A percentile compares a stretch with the other conserved stretches of the same genome.
Conservation (phyloP, 73 alveolate species). For the Paramecium biaurelia region DNA sequence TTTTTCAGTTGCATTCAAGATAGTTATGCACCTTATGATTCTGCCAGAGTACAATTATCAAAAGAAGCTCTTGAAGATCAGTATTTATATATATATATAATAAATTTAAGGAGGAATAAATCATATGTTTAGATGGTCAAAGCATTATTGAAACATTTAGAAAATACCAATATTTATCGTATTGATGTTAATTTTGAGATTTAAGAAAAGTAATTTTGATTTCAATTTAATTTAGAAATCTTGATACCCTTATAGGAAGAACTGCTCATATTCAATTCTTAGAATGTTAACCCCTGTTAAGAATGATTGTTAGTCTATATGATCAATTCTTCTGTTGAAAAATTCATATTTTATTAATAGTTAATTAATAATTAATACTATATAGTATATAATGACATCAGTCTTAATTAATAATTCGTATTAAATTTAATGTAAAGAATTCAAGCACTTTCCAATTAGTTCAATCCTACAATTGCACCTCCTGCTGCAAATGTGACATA, state of each 20-base stretch:
- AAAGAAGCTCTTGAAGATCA: constrained; percentile 81
- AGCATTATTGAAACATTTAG: constrained; percentile 77
- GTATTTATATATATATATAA: neutral
- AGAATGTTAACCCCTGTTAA: constrained; percentile 92
- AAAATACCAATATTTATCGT: constrained; percentile 80
- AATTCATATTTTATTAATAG: neutral
- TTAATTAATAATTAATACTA: neutral
- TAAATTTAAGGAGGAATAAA: constrained; percentile 78
- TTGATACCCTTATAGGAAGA: constrained; percentile 98
- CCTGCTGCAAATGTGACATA: neutral
- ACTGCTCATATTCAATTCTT: constrained; percentile 97
- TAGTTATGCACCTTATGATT: constrained; percentile 97
- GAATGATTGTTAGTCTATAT: constrained; percentile 84
- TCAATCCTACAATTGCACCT: neutral
- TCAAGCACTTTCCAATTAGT: neutral
- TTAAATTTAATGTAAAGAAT: neutral
- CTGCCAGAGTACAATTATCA: constrained; percentile 91
- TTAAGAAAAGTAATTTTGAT: constrained; percentile 74
- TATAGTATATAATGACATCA: neutral
- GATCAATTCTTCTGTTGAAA: constrained; percentile 84
- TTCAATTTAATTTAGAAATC: constrained; percentile 51
- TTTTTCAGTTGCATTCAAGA: constrained; percentile 92
- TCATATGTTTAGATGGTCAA: constrained; percentile 91
- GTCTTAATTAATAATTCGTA: neutral
- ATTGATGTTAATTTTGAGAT: constrained; percentile 93